Conservation (phyloP, 306 rosid species). For the Cucumis sativus region Cucumber_9930_V3 NC_026661.2:8478501-8479000, state of each 20-base stretch:
- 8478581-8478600: constrained; percentile 8
- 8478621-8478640: constrained; percentile 11
- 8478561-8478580: background rate
- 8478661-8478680: constrained; percentile 24
- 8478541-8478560: no score
- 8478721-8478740: constrained; percentile 27
- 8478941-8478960: constrained; percentile 4
- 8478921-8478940: constrained; percentile 2
- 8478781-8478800: constrained; percentile 19
- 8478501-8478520: background rate
- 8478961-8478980: background rate
- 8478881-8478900: constrained; percentile 7
- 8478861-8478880: background rate
- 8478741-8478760: constrained; percentile 21
- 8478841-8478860: constrained; percentile 2
- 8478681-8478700: constrained; percentile 31
- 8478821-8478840: constrained; percentile 14
- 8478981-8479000: background rate
- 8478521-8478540: background rate
- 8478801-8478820: constrained; percentile 18
- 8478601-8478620: constrained; percentile 8
- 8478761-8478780: constrained; percentile 24
- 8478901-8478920: constrained; percentile 6
- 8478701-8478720: constrained; percentile 14
- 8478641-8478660: constrained; percentile 21